These are phyloP conservation scores for Geranium brycei DNA, from an alignment of 345 rosid genomes.

Conservation along the genomic window DNA sequence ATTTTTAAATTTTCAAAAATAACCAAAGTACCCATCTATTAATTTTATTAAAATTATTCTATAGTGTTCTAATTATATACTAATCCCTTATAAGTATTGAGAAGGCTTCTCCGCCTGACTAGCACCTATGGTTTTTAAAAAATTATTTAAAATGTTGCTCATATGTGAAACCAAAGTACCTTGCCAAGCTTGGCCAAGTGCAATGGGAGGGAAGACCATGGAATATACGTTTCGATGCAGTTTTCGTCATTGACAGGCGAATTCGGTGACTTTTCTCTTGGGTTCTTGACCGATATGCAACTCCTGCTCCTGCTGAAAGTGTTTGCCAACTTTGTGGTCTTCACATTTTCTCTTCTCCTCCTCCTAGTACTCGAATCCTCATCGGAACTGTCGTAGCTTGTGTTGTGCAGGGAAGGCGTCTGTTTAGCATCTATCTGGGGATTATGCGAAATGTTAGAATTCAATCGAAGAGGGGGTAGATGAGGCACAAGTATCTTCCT, in stretches of 20 bases:
- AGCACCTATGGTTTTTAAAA: too few relatives aligned
- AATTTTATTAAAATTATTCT: too few relatives aligned
- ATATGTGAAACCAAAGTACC: conserved; percentile 19
- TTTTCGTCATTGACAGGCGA: conserved; percentile 10
- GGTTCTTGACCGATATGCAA: conserved; percentile 14
- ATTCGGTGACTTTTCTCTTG: conserved; percentile 10
- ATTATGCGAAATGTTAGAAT: background rate
- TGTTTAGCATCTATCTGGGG: background rate
- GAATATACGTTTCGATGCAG: conserved; percentile 22
- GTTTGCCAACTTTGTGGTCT: conserved; percentile 19
- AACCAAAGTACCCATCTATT: too few relatives aligned
- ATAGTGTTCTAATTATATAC: background rate
- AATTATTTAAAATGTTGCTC: background rate
- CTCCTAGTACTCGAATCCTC: conserved; percentile 18
- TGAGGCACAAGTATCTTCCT: too few relatives aligned
- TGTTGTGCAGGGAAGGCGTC: conserved; percentile 4
- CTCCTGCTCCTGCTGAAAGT: conserved; percentile 14
- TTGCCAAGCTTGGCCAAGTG: conserved; percentile 42
- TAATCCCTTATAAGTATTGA: too few relatives aligned
- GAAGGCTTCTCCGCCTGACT: background rate
- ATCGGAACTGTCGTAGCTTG: conserved; percentile 20
- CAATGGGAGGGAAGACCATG: conserved; percentile 49
- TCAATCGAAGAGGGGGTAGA: too few relatives aligned
- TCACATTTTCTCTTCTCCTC: conserved; percentile 19
- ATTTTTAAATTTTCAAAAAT: too few relatives aligned